phyloP scores from a whole-genome alignment of 768 basidiomycete species.

The Leccinum uliginosum region DNA sequence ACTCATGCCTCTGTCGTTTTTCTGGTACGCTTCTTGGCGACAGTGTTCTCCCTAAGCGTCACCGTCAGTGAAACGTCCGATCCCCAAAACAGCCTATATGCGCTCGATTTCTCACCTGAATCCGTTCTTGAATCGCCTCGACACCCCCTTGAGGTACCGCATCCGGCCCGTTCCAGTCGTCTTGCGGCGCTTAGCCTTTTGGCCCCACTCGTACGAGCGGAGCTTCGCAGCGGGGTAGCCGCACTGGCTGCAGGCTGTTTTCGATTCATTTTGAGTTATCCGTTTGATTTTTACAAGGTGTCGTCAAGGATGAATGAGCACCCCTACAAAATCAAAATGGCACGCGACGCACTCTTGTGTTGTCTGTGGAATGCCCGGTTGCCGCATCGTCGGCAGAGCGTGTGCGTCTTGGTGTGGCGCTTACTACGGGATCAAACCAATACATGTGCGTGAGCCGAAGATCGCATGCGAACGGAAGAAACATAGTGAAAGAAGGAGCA shows the following conservation, averaged over 20 bases:
- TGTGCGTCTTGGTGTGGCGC: slow-evolving; percentile 95
- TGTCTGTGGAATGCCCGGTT: slow-evolving; percentile 96
- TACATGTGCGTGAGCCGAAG: neutral
- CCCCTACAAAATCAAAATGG: neutral
- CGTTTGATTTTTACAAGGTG: neutral
- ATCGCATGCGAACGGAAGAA: neutral
- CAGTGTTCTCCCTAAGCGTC: slow-evolving; percentile 77
- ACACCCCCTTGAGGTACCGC: slow-evolving; percentile 88
- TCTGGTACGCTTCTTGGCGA: slow-evolving; percentile 80
- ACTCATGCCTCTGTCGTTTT: slow-evolving; percentile 47
- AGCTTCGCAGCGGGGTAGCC: slow-evolving; percentile 96
- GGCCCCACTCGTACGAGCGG: slow-evolving; percentile 96
- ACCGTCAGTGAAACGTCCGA: neutral
- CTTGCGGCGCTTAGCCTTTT: slow-evolving; percentile 99
- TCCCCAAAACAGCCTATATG: neutral
- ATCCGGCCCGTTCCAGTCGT: slow-evolving; percentile 98
- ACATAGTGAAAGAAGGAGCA: no score
- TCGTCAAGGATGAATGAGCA: neutral
- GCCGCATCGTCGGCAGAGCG: slow-evolving; percentile 96
- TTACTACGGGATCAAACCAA: slow-evolving; percentile 51
- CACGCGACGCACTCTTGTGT: slow-evolving; percentile 79
- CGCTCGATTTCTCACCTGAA: slow-evolving; percentile 58
- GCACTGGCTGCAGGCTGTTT: slow-evolving; percentile 85
- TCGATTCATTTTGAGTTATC: neutral
- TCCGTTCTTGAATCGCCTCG: slow-evolving; percentile 97